A percentile compares a stretch with the other conserved stretches of the same genome.
Evolutionary conservation across 139 green algal species (phyloP).

Genomic region (Closterium sp.): DNA sequence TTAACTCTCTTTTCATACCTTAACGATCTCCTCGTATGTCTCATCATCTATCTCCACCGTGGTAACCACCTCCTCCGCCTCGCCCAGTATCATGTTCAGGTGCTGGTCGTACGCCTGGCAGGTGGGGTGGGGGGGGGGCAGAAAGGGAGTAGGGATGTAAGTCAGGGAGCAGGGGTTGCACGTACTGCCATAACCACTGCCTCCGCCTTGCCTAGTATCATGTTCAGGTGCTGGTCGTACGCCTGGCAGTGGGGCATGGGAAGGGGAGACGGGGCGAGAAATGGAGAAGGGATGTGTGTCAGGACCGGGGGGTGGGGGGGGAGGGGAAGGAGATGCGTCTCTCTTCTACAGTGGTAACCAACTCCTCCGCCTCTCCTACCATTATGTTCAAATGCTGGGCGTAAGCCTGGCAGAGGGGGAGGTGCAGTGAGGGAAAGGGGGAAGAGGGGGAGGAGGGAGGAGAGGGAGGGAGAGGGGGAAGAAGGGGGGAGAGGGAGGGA

Average conservation of each 20-base stretch:
- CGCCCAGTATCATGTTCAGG: slow-evolving; percentile 98
- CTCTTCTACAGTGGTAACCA: too few relatives aligned
- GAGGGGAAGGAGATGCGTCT: too few relatives aligned
- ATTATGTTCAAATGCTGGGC: neutral
- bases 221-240: slow-evolving; percentile 99
- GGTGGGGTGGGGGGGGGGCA: neutral
- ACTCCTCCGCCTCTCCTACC: neutral
- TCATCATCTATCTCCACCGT: slow-evolving; percentile 96
- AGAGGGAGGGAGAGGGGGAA: neutral
- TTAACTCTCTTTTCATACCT: slow-evolving; percentile 56
- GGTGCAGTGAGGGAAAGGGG: too few relatives aligned
- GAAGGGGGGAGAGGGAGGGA: neutral
- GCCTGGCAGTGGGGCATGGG: slow-evolving; percentile 65
- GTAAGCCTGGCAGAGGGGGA: neutral
- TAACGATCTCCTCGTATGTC: slow-evolving; percentile 99
- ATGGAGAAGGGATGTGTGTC: too few relatives aligned
- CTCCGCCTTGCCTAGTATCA: slow-evolving; percentile 97
- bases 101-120: slow-evolving; percentile 98
- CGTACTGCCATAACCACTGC: slow-evolving; percentile 88
- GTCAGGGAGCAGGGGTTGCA: too few relatives aligned
- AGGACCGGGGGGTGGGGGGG: too few relatives aligned
- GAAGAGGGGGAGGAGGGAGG: too few relatives aligned
- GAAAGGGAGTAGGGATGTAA: neutral
- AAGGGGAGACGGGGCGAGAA: too few relatives aligned
- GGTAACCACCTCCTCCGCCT: slow-evolving; percentile 96